Percentiles rank a stretch among this genome's conserved stretches.
phyloP scores from a whole-genome alignment of 495 filamentous ascomycete genomes.

The Neurospora sp. region DNA sequence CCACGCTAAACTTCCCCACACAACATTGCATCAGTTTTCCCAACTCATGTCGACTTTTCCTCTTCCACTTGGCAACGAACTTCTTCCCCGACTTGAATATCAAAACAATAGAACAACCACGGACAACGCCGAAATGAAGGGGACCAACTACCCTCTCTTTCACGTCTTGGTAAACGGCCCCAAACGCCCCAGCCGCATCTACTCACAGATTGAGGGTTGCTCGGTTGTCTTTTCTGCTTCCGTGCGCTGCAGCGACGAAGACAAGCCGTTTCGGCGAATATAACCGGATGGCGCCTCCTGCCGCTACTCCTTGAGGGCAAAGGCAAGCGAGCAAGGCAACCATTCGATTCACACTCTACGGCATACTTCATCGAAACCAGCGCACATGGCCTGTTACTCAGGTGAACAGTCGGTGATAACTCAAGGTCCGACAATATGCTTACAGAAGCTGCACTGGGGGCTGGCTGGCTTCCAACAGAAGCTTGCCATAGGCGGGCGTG shows the following conservation, averaged over 20 bases:
- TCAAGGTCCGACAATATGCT: not conserved
- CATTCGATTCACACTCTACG: not conserved
- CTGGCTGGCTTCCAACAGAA: not conserved
- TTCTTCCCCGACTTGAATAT: not conserved
- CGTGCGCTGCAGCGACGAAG: not conserved
- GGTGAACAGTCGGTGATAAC: not conserved
- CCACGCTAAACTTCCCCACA: not conserved
- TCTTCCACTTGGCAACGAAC: not conserved
- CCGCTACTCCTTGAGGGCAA: not conserved
- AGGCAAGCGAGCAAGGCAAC: too few relatives aligned
- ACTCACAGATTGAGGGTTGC: too few relatives aligned
- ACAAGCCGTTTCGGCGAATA: not conserved
- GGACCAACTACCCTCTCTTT: not conserved
- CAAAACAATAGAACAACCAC: not conserved
- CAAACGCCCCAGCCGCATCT: not conserved
- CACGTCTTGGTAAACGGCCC: not conserved
- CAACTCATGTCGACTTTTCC: too few relatives aligned
- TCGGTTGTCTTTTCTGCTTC: constrained; percentile 1
- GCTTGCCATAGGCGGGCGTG: not conserved
- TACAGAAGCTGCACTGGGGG: not conserved
- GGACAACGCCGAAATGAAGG: not conserved
- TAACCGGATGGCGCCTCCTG: not conserved
- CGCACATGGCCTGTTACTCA: constrained; percentile 1
- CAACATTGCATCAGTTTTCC: not conserved
- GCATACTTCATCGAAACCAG: not conserved